Evolutionary conservation across 2,329 filamentous ascomycete genomes (phyloP), one percentile per base, ranked within the genome.

Genomic region (Aspergillus sp.): DNA sequence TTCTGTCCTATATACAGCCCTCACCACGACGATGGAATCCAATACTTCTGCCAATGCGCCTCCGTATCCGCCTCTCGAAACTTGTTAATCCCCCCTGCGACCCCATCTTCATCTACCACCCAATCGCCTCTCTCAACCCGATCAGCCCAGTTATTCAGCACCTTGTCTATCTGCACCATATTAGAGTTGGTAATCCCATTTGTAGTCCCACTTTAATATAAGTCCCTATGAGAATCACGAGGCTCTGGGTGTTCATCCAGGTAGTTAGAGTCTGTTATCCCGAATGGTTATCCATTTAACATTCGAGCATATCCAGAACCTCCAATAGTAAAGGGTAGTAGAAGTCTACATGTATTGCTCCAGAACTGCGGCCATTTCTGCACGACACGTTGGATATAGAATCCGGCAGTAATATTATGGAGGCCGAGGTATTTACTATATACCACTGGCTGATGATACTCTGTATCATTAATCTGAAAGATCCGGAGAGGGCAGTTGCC

Each of bases 31-130:
- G 22, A 3, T 24, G 22, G 22, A 24, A 24, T 24, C 22, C 51
- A 58, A 61, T 66, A 68, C 54, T 63, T 61, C 39, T 53, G 53
- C 61, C 59, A 68, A 63, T 61, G 59, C 33, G 59, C 61, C 55
- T 61, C 54, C 9, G 64, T 69, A 58, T 70, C 67, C 11, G 68
- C 68, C 37, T 70, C 68, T 44, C 56, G 61, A 27, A 68, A 70
- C 41, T 69, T 70, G 11, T 68, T 62, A 63, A 70, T 69, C 15
- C 67, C 68, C 47, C 65, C 65, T 8, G 54, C 22, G 7, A 70
- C 66, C 9, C 69, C 68, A 19, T 70, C 57, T 12, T 59, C 54
- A 56, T 55, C 56, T 11, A 70, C 60, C 34, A 56, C 55, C 66
- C 69, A 69, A 57, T 64, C 62, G 20, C 65, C 68, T 39, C 49